Conservation (phyloP, 306 rosid genomes). For the Inga laurina region DNA sequence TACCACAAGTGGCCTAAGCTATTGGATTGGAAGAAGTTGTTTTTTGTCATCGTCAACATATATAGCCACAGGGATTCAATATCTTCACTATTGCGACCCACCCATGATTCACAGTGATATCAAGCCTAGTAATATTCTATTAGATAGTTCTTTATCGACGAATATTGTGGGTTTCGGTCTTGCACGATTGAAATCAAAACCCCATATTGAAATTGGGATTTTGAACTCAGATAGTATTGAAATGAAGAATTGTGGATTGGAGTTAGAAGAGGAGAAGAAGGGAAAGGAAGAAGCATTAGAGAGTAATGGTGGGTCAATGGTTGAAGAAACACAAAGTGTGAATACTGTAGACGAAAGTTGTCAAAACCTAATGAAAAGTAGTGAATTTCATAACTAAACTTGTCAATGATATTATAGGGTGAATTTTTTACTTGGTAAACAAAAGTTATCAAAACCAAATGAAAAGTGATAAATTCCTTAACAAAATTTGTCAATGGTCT, state of each 20-base stretch:
- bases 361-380: no score
- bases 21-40: constrained; percentile 62
- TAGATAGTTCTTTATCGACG: constrained; percentile 47
- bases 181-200: constrained; percentile 51
- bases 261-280: no score
- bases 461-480: no score
- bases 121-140: constrained; percentile 45
- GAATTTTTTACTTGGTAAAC: no score
- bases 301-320: constrained; percentile 2
- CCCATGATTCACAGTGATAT: constrained; percentile 57
- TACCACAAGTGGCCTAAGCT: constrained; percentile 67
- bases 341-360: no score
- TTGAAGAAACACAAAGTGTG: no score
- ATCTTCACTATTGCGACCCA: constrained; percentile 74
- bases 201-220: constrained; percentile 24
- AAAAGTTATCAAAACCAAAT: no score
- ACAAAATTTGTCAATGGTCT: no score
- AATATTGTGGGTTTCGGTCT: constrained; percentile 89
- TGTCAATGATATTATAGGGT: no score
- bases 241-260: constrained; percentile 25
- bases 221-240: constrained; percentile 15
- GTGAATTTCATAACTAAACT: no score
- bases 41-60: constrained; percentile 41
- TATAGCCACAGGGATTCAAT: constrained; percentile 63
- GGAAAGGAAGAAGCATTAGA: no score